These are phyloP conservation scores for Tolypocladium album DNA, from an alignment of 2,329 filamentous ascomycete genomes.

Conservation along the genomic window DNA sequence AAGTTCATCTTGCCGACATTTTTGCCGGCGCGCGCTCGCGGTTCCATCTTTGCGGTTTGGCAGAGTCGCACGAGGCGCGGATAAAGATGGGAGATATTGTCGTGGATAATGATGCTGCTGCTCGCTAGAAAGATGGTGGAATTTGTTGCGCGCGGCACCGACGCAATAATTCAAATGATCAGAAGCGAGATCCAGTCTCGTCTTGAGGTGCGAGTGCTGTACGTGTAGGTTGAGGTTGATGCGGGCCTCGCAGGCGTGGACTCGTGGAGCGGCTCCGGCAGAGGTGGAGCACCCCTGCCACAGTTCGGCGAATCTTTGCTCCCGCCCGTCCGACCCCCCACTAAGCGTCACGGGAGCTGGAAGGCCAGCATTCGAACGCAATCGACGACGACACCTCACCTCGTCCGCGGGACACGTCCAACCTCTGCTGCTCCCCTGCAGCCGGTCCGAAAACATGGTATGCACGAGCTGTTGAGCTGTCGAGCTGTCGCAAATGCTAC, in stretches of 20 bases:
- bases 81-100: no score
- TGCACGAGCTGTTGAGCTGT: not conserved
- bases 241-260: not conserved
- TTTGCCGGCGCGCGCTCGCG: constrained; percentile 64
- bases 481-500: not conserved
- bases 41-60: constrained; percentile 49
- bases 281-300: not conserved
- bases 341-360: constrained; percentile 3
- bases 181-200: not conserved
- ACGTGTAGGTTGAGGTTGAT: not conserved
- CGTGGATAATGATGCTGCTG: not conserved
- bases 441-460: not conserved
- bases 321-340: constrained; percentile 11
- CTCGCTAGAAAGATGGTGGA: not conserved
- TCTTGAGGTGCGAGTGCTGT: not conserved
- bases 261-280: not conserved
- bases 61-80: not conserved
- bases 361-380: constrained; percentile 2
- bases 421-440: not conserved
- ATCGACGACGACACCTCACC: not conserved
- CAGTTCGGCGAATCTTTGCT: constrained; percentile 27
- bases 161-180: not conserved
- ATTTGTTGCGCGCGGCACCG: not conserved
- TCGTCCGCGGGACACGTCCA: not conserved
- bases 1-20: constrained; percentile 82